phyloP scores from a whole-genome alignment of 129 eudicot genomes.

The Chrysanthemum makinoi region DNA sequence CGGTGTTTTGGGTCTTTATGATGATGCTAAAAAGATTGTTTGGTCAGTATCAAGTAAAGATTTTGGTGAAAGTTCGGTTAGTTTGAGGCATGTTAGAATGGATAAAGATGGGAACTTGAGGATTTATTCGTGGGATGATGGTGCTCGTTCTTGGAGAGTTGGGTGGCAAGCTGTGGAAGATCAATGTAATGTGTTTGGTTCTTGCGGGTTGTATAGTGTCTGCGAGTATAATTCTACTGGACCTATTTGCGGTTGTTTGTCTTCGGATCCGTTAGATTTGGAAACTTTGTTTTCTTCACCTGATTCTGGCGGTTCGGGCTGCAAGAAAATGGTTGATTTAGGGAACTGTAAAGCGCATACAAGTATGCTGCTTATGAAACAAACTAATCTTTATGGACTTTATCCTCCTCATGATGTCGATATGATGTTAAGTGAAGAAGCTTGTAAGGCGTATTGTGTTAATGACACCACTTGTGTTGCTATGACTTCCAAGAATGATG shows the following conservation, averaged over 20 bases:
- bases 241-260: conserved; percentile 60
- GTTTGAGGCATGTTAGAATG: conserved; percentile 60
- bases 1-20: conserved; percentile 58
- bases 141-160: conserved; percentile 41
- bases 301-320: conserved; percentile 41
- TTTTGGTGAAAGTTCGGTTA: conserved; percentile 51
- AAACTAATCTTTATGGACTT: conserved; percentile 64
- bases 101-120: conserved; percentile 77
- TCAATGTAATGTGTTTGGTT: conserved; percentile 72
- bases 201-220: conserved; percentile 69
- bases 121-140: conserved; percentile 66
- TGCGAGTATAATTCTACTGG: conserved; percentile 68
- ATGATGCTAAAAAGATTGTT: conserved; percentile 35
- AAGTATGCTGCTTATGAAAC: conserved; percentile 55
- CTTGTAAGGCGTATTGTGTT: conserved; percentile 55
- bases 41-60: conserved; percentile 63
- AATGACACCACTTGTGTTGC: conserved; percentile 71
- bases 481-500: conserved; percentile 70
- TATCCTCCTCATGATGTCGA: conserved; percentile 70
- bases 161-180: conserved; percentile 91
- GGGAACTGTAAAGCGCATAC: conserved; percentile 66
- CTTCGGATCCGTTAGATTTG: conserved; percentile 28
- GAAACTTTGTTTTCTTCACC: conserved; percentile 22
- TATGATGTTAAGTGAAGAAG: conserved; percentile 59
- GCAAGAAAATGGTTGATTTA: conserved; percentile 75